Conservation (phyloP, 176 grass and related monocot species). For the Lolium multiflorum region DNA sequence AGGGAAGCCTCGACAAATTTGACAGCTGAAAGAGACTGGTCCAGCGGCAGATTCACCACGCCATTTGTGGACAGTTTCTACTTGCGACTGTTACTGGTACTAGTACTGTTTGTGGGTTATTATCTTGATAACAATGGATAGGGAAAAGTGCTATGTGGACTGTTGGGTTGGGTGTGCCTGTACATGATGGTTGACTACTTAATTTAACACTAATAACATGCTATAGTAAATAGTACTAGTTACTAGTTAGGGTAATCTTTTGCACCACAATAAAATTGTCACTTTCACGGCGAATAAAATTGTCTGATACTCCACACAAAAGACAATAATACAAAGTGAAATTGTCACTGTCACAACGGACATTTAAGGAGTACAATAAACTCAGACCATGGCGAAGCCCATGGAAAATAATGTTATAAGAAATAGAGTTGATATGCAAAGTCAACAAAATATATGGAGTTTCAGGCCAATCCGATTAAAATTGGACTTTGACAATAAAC, state of each 20-base stretch:
- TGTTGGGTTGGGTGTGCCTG: background rate
- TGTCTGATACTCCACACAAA: background rate
- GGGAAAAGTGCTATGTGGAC: background rate
- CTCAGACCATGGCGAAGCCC: background rate
- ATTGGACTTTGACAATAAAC: background rate
- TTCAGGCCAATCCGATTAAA: background rate
- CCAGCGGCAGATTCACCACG: background rate
- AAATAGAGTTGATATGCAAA: background rate
- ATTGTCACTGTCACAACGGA: background rate
- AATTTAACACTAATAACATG: background rate
- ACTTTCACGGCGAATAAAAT: background rate
- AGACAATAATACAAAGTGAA: background rate
- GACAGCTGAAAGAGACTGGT: slow-evolving; percentile 35
- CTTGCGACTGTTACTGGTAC: background rate
- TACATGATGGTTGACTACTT: slow-evolving; percentile 13
- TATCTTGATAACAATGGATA: background rate
- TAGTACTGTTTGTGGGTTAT: slow-evolving; percentile 18
- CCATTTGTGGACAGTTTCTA: slow-evolving; percentile 27
- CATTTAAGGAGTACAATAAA: background rate
- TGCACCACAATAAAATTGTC: background rate
- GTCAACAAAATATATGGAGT: background rate
- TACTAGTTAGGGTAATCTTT: background rate
- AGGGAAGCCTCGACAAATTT: slow-evolving; percentile 31
- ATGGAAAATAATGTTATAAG: background rate
- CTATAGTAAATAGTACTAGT: background rate